phyloP scores from a whole-genome alignment of 75 land plant genomes.

The Pinus albicaulis region DNA sequence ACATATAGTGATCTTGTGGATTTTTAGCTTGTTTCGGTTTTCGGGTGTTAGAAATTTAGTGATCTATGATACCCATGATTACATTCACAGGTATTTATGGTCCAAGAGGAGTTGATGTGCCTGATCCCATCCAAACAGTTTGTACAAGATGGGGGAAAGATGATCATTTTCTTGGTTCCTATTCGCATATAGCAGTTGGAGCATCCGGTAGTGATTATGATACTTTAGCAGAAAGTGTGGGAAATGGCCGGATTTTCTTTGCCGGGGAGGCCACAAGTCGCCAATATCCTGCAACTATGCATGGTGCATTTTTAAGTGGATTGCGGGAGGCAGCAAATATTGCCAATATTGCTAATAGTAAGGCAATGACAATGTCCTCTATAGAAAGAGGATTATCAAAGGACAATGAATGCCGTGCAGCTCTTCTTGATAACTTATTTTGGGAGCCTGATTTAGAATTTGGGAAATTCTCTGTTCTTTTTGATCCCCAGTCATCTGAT shows the following conservation, averaged over 20 bases:
- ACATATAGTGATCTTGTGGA: not conserved
- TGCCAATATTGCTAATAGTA: slow-evolving; percentile 15
- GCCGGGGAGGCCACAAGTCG: slow-evolving; percentile 44
- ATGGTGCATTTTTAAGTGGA: slow-evolving; percentile 45
- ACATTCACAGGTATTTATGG: slow-evolving; percentile 51
- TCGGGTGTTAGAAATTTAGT: not conserved
- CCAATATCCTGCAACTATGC: slow-evolving; percentile 48
- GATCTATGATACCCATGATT: not conserved
- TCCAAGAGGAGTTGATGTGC: slow-evolving; percentile 59
- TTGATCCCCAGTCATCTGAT: slow-evolving; percentile 47
- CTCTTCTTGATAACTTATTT: slow-evolving; percentile 53
- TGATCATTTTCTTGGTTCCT: slow-evolving; percentile 59
- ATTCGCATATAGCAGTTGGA: slow-evolving; percentile 68
- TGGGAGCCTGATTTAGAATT: slow-evolving; percentile 64
- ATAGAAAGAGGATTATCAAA: slow-evolving; percentile 27
- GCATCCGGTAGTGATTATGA: slow-evolving; percentile 72
- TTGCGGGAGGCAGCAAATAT: slow-evolving; percentile 37
- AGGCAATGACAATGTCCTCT: slow-evolving; percentile 13
- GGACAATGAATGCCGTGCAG: slow-evolving; percentile 42
- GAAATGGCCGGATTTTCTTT: slow-evolving; percentile 31
- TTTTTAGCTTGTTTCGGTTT: not conserved
- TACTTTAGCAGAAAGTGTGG: slow-evolving; percentile 42
- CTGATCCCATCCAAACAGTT: slow-evolving; percentile 59
- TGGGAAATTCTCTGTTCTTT: slow-evolving; percentile 64
- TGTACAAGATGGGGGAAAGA: slow-evolving; percentile 78